Conservation (phyloP, 805 yeast genomes). For the Yamadazyma scolyti region DNA sequence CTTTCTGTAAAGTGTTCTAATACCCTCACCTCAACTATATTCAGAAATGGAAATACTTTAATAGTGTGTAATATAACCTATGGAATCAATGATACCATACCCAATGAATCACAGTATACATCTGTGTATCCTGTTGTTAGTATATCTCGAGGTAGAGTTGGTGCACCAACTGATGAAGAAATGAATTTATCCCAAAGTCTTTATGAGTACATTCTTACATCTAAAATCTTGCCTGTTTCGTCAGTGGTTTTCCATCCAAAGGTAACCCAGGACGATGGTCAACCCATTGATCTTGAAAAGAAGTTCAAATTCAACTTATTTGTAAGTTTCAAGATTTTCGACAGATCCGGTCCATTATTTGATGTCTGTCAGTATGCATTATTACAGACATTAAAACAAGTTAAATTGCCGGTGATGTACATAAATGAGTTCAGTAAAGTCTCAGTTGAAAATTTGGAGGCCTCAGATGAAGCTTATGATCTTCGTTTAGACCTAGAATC, state of each 20-base stretch:
- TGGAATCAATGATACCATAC: constrained; percentile 5
- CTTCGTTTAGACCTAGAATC: constrained; percentile 1
- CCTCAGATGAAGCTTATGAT: constrained; percentile 2
- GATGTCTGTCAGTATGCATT: constrained; percentile 74
- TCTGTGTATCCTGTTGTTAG: constrained; percentile 71
- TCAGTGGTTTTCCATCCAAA: constrained; percentile 23
- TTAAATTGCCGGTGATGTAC: constrained; percentile 64
- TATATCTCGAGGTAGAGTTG: constrained; percentile 67
- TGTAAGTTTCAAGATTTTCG: constrained; percentile 72
- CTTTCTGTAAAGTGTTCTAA: constrained; percentile 18
- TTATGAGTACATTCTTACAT: constrained; percentile 56
- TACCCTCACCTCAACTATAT: constrained; percentile 7
- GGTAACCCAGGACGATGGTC: constrained; percentile 16
- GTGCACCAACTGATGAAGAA: constrained; percentile 85
- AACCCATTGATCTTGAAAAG: constrained; percentile 12
- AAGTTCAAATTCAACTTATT: constrained; percentile 49
- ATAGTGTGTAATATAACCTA: constrained; percentile 8
- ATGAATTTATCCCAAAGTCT: constrained; percentile 66
- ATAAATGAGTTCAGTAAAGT: constrained; percentile 7
- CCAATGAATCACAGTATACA: constrained; percentile 12
- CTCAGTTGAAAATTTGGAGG: constrained; percentile 6
- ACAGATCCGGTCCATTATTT: constrained; percentile 76
- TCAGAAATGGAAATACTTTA: constrained; percentile 13
- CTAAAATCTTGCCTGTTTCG: constrained; percentile 45
- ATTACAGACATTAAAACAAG: constrained; percentile 55